Evolutionary conservation across 108 stramenopile species (phyloP), one percentile per base, ranked within the genome.

Genomic region (Nannochloropsis gaditana): DNA sequence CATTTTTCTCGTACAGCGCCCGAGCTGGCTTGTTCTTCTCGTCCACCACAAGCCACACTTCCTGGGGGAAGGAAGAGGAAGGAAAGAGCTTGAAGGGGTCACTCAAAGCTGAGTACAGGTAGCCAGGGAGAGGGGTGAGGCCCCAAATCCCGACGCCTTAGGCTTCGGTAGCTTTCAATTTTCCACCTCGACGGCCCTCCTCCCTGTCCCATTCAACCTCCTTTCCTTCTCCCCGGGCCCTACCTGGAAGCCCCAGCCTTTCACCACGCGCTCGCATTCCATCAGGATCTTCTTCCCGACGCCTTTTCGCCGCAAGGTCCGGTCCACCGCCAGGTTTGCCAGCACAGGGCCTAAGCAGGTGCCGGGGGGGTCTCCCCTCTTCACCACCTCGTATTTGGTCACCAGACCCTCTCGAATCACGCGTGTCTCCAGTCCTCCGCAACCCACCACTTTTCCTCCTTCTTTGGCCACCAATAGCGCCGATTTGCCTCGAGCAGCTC

Each of bases 1-100:
- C 59, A 73, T 73, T 73, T 73, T 73, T 73, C n/a, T 73, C 59
- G 6, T 73, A 73, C 19, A 73, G 59, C 15, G 19, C 59, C 59
- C 59, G 59, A n/a, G 59, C 59, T n/a, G 59, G 19, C n/a, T 73
- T 73, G 59, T 73, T 73, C 59, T 73, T 73, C 59, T 73, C 59
- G 59, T 73, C 59, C 6, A 73, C 59, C 59, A 73, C 59, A 15
- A 73, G n/a, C 59, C 59, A 73, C n/a, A 73, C 19, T n/a, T 73
- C 59, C 59, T 73, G 47, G n/a, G n/a, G 59, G 59, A 73, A n/a
- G 59, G 59, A 73, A 73, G 59, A 73, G 59, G 3, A 73, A 73
- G n/a, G 59, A 73, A 73, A 73, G 5, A 73, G 6, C 15, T 73
- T 15, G 59, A 73, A 73, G n/a, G n/a, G n/a, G n/a, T n/a, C n/a